These are phyloP conservation scores for Phoma sp. DNA, from an alignment of 2,329 filamentous ascomycete species.

Conservation along the genomic window DNA sequence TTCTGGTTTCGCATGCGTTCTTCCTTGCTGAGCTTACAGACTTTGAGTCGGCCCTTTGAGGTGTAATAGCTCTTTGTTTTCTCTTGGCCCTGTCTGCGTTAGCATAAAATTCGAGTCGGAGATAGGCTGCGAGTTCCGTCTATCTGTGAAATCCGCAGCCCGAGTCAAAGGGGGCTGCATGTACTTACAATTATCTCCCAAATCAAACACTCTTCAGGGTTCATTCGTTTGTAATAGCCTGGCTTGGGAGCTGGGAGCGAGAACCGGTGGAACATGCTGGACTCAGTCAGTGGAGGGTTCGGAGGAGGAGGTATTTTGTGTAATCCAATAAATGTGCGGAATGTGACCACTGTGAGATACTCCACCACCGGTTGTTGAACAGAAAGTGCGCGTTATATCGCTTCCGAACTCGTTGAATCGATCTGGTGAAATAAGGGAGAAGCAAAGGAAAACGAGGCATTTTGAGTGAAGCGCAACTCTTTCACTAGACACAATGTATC, in stretches of 20 bases:
- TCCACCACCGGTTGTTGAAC: too few species aligned
- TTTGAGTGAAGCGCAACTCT: too few species aligned
- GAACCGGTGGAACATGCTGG: neutral
- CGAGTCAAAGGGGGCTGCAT: neutral
- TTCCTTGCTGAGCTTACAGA: conserved; percentile 17
- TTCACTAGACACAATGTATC: too few species aligned
- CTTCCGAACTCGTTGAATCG: too few species aligned
- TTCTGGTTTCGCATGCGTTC: conserved; percentile 22
- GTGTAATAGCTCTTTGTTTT: conserved; percentile 20
- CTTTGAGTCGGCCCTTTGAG: conserved; percentile 22
- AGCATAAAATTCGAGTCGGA: too few species aligned
- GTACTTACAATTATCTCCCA: conserved; percentile 26
- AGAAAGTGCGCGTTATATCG: too few species aligned
- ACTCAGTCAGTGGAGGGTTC: neutral
- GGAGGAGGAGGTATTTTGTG: neutral
- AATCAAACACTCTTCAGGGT: conserved; percentile 26
- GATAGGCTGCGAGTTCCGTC: too few species aligned
- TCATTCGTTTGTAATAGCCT: conserved; percentile 28
- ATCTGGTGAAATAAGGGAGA: too few species aligned
- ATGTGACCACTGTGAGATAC: neutral
- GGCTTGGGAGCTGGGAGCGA: conserved; percentile 9
- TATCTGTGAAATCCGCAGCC: too few species aligned
- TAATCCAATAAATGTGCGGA: neutral
- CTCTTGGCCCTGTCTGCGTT: conserved; percentile 21
- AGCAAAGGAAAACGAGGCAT: too few species aligned